Percentiles rank a stretch among this genome's conserved stretches.
phyloP scores from a whole-genome alignment of 257 asterid species.

The Eucommia ulmoides region DNA sequence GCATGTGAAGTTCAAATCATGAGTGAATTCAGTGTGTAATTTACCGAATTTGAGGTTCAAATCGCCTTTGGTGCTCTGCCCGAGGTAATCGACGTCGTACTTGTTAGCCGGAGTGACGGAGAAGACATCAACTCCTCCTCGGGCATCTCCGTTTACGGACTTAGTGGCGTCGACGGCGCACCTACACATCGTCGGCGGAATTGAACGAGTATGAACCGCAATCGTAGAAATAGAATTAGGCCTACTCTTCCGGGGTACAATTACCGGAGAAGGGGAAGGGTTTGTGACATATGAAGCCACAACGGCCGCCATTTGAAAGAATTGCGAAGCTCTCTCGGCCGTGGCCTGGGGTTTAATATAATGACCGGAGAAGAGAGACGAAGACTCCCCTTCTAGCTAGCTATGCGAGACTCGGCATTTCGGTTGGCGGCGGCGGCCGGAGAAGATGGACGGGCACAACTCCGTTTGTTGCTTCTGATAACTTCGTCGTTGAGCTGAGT shows the following conservation, averaged over 20 bases:
- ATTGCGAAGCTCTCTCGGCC: not conserved
- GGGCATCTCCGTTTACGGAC: constrained; percentile 3
- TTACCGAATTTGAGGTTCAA: constrained; percentile 30
- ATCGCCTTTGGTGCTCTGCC: constrained; percentile 82
- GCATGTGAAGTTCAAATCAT: no score
- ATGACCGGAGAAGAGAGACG: no score
- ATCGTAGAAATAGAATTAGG: no score
- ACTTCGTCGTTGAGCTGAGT: no score
- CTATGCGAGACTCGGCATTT: no score
- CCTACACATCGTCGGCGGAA: constrained; percentile 7
- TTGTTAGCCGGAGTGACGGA: constrained; percentile 37
- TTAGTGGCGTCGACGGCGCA: constrained; percentile 12
- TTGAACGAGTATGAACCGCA: not conserved
- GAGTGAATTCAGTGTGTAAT: no score
- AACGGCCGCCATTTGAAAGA: not conserved
- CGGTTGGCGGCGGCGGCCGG: no score
- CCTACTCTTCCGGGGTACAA: not conserved
- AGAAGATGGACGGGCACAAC: no score
- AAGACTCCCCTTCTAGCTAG: no score
- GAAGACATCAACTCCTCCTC: constrained; percentile 28
- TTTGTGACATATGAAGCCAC: not conserved
- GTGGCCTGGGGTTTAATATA: no score
- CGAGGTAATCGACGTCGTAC: constrained; percentile 60
- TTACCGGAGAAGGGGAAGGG: not conserved
- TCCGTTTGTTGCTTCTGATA: no score